phyloP scores from a whole-genome alignment of 331 rosid genomes.

The Stylosanthes scabra region DNA sequence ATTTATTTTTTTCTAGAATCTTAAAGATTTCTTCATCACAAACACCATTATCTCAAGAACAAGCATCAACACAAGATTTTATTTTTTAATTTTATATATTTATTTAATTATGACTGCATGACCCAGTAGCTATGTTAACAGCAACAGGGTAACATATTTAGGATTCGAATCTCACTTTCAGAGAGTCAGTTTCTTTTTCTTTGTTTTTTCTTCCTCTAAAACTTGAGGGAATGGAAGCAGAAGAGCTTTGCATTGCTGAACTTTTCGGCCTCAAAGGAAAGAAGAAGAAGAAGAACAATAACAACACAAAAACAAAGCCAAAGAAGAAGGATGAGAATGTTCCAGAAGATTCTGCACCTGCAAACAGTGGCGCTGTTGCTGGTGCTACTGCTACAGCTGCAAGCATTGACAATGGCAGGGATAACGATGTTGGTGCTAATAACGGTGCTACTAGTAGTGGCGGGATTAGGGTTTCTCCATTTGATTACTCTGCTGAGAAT shows the following conservation, averaged over 20 bases:
- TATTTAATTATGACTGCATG: too few species aligned
- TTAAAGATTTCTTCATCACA: too few species aligned
- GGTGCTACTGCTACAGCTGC: background rate
- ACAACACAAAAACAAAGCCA: background rate
- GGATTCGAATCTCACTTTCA: constrained; percentile 29
- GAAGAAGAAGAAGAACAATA: constrained; percentile 28
- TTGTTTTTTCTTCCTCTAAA: background rate
- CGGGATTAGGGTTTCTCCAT: constrained; percentile 47
- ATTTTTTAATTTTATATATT: too few species aligned
- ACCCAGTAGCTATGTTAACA: too few species aligned
- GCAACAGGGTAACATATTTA: constrained; percentile 1
- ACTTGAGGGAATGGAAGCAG: constrained; percentile 39
- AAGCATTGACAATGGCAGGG: background rate
- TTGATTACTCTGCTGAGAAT: constrained; percentile 70
- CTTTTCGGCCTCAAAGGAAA: constrained; percentile 32
- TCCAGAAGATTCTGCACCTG: constrained; percentile 35
- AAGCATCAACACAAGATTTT: too few species aligned
- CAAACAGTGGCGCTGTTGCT: constrained; percentile 26
- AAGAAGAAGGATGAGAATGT: background rate
- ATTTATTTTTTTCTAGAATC: too few species aligned
- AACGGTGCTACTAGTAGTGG: background rate
- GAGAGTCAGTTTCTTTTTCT: background rate
- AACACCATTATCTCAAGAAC: too few species aligned
- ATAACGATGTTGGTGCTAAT: background rate
- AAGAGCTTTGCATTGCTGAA: constrained; percentile 19